Conservation (phyloP, 2,329 filamentous ascomycete genomes). For the Aspergillus uvarum region DNA sequence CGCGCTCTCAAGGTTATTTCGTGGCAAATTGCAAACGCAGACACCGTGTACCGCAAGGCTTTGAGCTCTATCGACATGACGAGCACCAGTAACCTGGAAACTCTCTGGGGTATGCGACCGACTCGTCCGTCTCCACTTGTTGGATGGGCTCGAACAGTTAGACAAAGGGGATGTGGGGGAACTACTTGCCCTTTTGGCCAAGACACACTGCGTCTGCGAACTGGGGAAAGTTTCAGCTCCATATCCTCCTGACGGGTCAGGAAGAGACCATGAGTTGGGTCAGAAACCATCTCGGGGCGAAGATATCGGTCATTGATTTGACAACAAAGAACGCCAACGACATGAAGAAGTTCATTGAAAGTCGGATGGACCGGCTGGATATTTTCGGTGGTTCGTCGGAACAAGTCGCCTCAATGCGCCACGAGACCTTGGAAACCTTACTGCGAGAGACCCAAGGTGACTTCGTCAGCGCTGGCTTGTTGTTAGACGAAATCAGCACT, state of each 20-base stretch:
- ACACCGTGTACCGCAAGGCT: slow-evolving; percentile 17
- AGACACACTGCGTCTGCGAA: slow-evolving; percentile 3
- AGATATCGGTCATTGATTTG: slow-evolving; percentile 15
- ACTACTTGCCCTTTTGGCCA: slow-evolving; percentile 20
- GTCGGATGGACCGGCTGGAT: slow-evolving; percentile 27
- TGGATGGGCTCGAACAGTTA: slow-evolving; percentile 53
- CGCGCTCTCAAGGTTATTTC: slow-evolving; percentile 13
- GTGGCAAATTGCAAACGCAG: slow-evolving; percentile 14
- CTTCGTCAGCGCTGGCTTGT: slow-evolving; percentile 25
- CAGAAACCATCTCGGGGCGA: slow-evolving; percentile 9
- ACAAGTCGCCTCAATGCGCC: slow-evolving; percentile 20
- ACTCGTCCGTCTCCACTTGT: slow-evolving; percentile 41
- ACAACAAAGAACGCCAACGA: slow-evolving; percentile 22
- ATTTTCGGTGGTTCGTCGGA: slow-evolving; percentile 23
- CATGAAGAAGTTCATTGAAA: slow-evolving; percentile 23
- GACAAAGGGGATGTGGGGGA: slow-evolving; percentile 22
- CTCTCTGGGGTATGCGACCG: slow-evolving; percentile 20
- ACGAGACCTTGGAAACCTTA: slow-evolving; percentile 17
- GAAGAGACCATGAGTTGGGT: slow-evolving; percentile 20
- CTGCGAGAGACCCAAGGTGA: slow-evolving; percentile 21
- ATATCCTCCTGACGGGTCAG: slow-evolving; percentile 21
- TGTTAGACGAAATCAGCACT: slow-evolving; percentile 28
- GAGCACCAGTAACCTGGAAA: slow-evolving; percentile 8
- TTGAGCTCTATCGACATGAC: slow-evolving; percentile 8
- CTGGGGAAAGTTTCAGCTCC: slow-evolving; percentile 19